Conservation (phyloP, 2,329 filamentous ascomycete genomes). For the Macrophomina tecta region DNA sequence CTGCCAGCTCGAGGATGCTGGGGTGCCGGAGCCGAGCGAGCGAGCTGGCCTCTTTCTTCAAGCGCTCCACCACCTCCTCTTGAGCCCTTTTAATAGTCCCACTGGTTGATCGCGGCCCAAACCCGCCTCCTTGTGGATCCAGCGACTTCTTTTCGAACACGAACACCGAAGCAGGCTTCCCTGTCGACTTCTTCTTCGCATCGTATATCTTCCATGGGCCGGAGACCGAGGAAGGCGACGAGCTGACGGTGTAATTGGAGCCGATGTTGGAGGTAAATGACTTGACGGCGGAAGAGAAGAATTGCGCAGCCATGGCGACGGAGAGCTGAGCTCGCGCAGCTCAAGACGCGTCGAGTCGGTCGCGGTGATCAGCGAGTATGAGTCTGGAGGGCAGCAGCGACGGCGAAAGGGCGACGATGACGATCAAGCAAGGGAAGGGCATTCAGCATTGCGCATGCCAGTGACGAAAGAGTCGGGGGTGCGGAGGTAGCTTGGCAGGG, state of each 20-base stretch:
- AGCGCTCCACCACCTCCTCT: slow-evolving; percentile 87
- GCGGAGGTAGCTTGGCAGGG: slow-evolving; percentile 12
- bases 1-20: slow-evolving; percentile 87
- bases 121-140: slow-evolving; percentile 68
- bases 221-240: slow-evolving; percentile 75
- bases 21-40: slow-evolving; percentile 89
- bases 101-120: slow-evolving; percentile 63
- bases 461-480: not conserved
- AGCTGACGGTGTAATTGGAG: slow-evolving; percentile 84
- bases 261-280: slow-evolving; percentile 94
- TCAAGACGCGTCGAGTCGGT: not conserved
- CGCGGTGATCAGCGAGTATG: slow-evolving; percentile 37
- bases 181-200: slow-evolving; percentile 94
- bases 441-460: slow-evolving; percentile 26
- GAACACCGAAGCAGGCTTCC: slow-evolving; percentile 88
- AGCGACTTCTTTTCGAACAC: slow-evolving; percentile 90
- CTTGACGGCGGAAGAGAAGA: slow-evolving; percentile 95
- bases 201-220: slow-evolving; percentile 98
- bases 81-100: slow-evolving; percentile 77
- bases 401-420: slow-evolving; percentile 19
- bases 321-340: slow-evolving; percentile 29
- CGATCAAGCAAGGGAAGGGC: slow-evolving; percentile 25
- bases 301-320: slow-evolving; percentile 62
- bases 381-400: slow-evolving; percentile 23
- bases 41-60: slow-evolving; percentile 90